Base-by-base conservation (phyloP, 2,329 filamentous ascomycete species). In the Neodidymelliopsis sp. region DNA sequence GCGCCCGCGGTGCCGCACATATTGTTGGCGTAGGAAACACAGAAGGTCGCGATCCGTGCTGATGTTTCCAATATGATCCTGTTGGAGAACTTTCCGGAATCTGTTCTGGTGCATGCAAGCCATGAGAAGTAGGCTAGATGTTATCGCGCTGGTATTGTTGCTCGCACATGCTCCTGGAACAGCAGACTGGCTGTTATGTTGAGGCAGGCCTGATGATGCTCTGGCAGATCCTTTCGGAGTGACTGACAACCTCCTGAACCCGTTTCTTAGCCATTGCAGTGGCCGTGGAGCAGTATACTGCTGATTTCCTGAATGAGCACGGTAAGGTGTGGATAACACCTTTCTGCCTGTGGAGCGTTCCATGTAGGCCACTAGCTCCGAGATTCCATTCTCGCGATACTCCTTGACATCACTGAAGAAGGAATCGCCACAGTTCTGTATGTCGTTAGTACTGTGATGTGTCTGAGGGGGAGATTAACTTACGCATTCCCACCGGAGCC, bases 401-500 rank as follows among this genome's bases (percentile, higher is more conserved):
- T 61, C 58, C 1, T 9, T 24, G 2, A 61, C 38, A 24, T 66
- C 63, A n/a, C 53, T 47, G 6, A 38, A 53, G 10, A 60, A 30
- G 2, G 11, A 9, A 9, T 60, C 49, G 15, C 61, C 52, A 25
- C 61, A 61, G 15, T 4, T 25, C 62, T 60, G 27, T 4, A 23
- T 1, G 5, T 16, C 6, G 9, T 59, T 11, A 59, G 46, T 11
- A 27, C n/a, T 6, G 13, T 10, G 4, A 29, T 31, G 8, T 37
- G 6, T 22, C n/a, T n/a, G n/a, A n/a, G n/a, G n/a, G n/a, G n/a
- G n/a, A n/a, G n/a, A n/a, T n/a, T n/a, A n/a, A 61, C 60, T 41
- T 48, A 66, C 62, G 22, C 60, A 57, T 46, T 45, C 40, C 61
- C 63, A 66, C n/a, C 52, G 47, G 6, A 64, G 34, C 6, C 59